phyloP scores from a whole-genome alignment of 2,329 filamentous ascomycete species.

The Bisporella sp. region DNA sequence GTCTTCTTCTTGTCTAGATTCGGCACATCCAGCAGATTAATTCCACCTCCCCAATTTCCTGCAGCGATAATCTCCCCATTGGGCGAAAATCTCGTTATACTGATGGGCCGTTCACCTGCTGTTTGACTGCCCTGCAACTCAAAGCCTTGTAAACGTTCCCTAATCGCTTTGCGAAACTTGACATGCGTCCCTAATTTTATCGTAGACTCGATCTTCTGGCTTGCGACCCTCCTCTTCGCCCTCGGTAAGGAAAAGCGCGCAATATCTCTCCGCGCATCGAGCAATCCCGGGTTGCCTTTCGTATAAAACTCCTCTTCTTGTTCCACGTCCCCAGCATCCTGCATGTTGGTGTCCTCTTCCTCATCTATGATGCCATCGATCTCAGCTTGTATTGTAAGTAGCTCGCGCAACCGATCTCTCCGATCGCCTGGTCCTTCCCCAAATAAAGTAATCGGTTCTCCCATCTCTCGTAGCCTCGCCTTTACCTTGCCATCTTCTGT shows the following conservation, averaged over 20 bases:
- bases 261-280: constrained; percentile 72
- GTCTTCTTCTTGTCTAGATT: constrained; percentile 69
- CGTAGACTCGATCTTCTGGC: constrained; percentile 71
- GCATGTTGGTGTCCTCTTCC: constrained; percentile 54
- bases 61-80: constrained; percentile 77
- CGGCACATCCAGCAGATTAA: constrained; percentile 80
- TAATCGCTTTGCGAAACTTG: constrained; percentile 83
- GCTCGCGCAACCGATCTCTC: constrained; percentile 75
- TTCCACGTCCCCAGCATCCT: constrained; percentile 52
- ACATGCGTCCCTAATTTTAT: constrained; percentile 87
- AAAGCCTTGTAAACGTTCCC: constrained; percentile 73
- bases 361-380: constrained; percentile 51
- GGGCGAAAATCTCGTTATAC: constrained; percentile 86
- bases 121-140: constrained; percentile 93
- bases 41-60: constrained; percentile 86
- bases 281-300: constrained; percentile 64
- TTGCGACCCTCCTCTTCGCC: constrained; percentile 68
- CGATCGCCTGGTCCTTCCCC: constrained; percentile 83
- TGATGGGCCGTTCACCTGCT: constrained; percentile 82
- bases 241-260: constrained; percentile 78
- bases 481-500: constrained; percentile 89
- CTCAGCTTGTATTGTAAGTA: constrained; percentile 69
- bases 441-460: constrained; percentile 92
- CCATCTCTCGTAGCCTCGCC: constrained; percentile 71
- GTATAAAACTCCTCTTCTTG: constrained; percentile 95